These are phyloP conservation scores for Trichoderma aggressivum DNA, from an alignment of 2,329 filamentous ascomycete genomes.

Conservation along the genomic window DNA sequence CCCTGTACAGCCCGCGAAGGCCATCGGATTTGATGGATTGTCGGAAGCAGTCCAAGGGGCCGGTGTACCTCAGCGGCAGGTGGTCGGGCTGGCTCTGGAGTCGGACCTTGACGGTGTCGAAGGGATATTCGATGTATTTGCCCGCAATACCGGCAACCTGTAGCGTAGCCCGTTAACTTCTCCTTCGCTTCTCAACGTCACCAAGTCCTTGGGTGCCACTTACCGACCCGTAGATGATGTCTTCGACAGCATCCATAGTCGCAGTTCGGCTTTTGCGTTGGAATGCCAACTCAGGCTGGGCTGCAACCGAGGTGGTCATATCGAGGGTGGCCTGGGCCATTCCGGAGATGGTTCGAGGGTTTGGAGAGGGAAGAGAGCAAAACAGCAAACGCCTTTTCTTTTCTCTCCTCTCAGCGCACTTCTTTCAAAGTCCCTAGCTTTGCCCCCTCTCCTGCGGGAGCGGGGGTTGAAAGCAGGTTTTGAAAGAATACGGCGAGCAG, in stretches of 20 bases:
- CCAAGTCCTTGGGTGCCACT: conserved; percentile 31
- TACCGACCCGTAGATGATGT: conserved; percentile 84
- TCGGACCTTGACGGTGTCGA: conserved; percentile 97
- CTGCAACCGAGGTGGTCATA: conserved; percentile 16
- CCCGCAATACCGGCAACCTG: conserved; percentile 81
- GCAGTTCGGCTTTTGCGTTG: conserved; percentile 37
- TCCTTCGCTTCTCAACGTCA: not conserved
- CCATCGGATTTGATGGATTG: conserved; percentile 80
- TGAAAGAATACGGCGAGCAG: conserved; percentile 17
- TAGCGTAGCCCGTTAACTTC: conserved; percentile 8
- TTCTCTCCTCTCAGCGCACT: conserved; percentile 10
- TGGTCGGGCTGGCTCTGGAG: conserved; percentile 92
- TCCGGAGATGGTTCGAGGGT: conserved; percentile 2
- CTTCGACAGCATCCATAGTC: conserved; percentile 69
- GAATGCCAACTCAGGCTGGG: conserved; percentile 28
- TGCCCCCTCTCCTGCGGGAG: conserved; percentile 17
- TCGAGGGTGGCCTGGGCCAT: conserved; percentile 22
- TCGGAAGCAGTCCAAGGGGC: conserved; percentile 88
- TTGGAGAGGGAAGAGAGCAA: not conserved
- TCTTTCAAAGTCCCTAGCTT: conserved; percentile 18
- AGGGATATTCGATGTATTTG: conserved; percentile 97
- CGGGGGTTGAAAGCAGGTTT: conserved; percentile 18
- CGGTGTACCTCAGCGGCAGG: conserved; percentile 75
- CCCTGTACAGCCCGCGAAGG: conserved; percentile 79
- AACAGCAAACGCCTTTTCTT: not conserved